These are phyloP conservation scores for Lolium rigidum DNA, from an alignment of 176 grass and related monocot genomes.

Conservation along the genomic window DNA sequence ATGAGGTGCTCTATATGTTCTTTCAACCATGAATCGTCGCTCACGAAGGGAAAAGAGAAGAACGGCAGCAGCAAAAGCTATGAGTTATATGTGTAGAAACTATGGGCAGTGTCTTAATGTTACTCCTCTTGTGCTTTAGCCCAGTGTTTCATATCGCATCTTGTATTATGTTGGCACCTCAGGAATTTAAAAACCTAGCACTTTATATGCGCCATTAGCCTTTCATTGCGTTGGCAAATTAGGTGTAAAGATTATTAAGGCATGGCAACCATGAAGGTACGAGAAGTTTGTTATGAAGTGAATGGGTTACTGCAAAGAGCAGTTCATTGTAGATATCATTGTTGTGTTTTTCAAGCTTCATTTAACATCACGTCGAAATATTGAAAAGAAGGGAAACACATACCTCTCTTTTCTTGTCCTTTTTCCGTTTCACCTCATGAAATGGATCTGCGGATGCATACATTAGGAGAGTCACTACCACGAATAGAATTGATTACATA, in stretches of 20 bases:
- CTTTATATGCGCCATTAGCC: background rate
- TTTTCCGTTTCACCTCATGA: slow-evolving; percentile 90
- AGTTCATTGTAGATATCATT: background rate
- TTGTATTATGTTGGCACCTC: background rate
- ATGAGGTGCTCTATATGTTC: background rate
- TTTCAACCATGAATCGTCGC: background rate
- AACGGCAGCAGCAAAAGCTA: background rate
- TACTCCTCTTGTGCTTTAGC: background rate
- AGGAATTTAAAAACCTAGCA: background rate
- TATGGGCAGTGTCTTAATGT: background rate
- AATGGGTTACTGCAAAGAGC: background rate
- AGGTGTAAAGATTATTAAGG: background rate
- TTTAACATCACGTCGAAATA: background rate
- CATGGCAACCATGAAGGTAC: background rate
- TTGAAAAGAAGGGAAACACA: background rate
- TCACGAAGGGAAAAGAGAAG: background rate
- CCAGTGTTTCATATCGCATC: slow-evolving; percentile 22
- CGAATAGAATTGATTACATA: slow-evolving; percentile 8
- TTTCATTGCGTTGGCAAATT: background rate
- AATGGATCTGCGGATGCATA: slow-evolving; percentile 80
- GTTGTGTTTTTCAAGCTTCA: background rate
- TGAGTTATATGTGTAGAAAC: background rate
- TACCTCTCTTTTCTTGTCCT: slow-evolving; percentile 97
- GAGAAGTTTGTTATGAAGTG: background rate
- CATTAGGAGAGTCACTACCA: slow-evolving; percentile 25